Evolutionary conservation across 1,284 basidiomycete species (phyloP).

Genomic region (Porogramme epimiltina): DNA sequence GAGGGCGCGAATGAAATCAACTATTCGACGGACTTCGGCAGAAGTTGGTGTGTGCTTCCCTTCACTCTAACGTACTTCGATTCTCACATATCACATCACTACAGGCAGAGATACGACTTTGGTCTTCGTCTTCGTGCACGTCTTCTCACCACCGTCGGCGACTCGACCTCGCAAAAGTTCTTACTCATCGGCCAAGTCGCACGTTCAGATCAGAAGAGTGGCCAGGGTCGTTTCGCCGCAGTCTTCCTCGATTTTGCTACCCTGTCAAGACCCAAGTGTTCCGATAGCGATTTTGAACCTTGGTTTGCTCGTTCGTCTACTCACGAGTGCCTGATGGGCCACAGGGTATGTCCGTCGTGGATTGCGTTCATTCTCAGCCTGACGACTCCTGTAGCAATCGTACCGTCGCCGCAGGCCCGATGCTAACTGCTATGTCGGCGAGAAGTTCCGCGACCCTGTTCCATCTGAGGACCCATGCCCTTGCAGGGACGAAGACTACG

Average conservation of each 20-base stretch:
- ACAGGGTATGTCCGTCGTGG: constrained; percentile 81
- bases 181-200: constrained; percentile 79
- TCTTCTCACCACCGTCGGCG: constrained; percentile 82
- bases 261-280: constrained; percentile 73
- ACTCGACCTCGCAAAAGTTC: constrained; percentile 94
- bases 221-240: constrained; percentile 67
- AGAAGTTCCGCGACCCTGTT: constrained; percentile 88
- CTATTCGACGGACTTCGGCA: constrained; percentile 88
- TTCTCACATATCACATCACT: background rate
- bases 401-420: constrained; percentile 85
- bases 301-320: constrained; percentile 82
- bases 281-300: constrained; percentile 76
- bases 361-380: background rate
- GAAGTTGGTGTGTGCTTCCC: constrained; percentile 66
- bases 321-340: constrained; percentile 91
- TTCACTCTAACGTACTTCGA: background rate
- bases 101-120: constrained; percentile 72
- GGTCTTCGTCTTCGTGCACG: constrained; percentile 76
- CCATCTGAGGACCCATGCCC: constrained; percentile 82
- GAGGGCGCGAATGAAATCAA: constrained; percentile 71
- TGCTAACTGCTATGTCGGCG: constrained; percentile 89
- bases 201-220: constrained; percentile 58
- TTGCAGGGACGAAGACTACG: constrained; percentile 89
- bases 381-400: no score
- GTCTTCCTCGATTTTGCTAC: constrained; percentile 87